Percentiles rank a stretch among this genome's conserved stretches.
These are phyloP conservation scores for Henckelia pumila DNA, from an alignment of 257 asterid species.

Conservation along the genomic window DNA sequence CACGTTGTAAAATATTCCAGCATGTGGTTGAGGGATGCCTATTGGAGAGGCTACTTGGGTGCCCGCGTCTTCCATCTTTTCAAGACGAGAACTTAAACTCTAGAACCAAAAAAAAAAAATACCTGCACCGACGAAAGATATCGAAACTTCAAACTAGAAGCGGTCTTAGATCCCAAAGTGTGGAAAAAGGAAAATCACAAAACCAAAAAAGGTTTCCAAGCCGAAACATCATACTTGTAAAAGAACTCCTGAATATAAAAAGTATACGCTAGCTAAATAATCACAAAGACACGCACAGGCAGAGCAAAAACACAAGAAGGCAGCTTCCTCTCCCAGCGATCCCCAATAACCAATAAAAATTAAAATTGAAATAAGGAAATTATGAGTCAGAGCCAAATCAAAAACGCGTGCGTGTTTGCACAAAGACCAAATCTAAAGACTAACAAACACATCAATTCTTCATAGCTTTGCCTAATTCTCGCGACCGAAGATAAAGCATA, in stretches of 20 bases:
- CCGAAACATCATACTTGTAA: conserved; percentile 6
- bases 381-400: too few species aligned
- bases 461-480: not conserved
- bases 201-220: not conserved
- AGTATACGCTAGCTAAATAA: not conserved
- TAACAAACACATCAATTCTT: not conserved
- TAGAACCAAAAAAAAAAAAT: conserved; percentile 15
- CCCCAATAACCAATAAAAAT: not conserved
- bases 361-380: too few species aligned
- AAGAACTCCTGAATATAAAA: not conserved
- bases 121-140: conserved; percentile 29
- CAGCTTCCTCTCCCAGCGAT: not conserved
- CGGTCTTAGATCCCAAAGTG: not conserved
- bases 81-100: conserved; percentile 5
- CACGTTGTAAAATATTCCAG: conserved; percentile 39
- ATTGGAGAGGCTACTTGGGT: conserved; percentile 55
- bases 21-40: conserved; percentile 45
- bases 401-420: not conserved
- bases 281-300: not conserved
- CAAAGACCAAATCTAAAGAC: not conserved
- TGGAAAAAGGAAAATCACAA: not conserved
- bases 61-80: conserved; percentile 60
- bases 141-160: conserved; percentile 14
- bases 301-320: not conserved
- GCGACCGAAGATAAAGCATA: not conserved